Conservation (phyloP, 192 early-diverging fungal species). For the Rhizophagus clarus region DNA sequence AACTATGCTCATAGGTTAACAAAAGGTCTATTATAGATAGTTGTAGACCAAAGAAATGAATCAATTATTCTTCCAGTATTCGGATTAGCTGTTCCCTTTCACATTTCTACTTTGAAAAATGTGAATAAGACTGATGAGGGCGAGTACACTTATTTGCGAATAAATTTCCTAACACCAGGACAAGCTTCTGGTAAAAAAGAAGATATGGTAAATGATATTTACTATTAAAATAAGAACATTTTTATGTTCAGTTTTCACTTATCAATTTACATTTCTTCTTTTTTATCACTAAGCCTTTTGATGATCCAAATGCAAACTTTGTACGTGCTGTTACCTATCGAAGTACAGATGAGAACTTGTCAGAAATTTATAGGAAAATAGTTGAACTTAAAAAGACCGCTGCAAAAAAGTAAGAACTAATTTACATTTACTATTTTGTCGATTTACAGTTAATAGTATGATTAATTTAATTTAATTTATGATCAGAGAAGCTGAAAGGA, state of each 20-base stretch:
- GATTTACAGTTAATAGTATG: background rate
- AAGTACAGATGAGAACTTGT: slow-evolving; percentile 81
- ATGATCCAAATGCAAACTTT: slow-evolving; percentile 86
- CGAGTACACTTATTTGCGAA: slow-evolving; percentile 84
- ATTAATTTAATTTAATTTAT: slow-evolving; percentile 18
- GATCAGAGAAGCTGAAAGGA: slow-evolving; percentile 82
- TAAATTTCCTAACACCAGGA: slow-evolving; percentile 96
- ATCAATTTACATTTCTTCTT: background rate
- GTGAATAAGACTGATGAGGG: slow-evolving; percentile 93
- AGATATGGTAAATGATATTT: slow-evolving; percentile 47
- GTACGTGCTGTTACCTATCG: slow-evolving; percentile 92
- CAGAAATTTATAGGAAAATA: slow-evolving; percentile 84
- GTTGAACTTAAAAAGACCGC: slow-evolving; percentile 91
- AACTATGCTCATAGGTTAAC: background rate
- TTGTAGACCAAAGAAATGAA: slow-evolving; percentile 86
- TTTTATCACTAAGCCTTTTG: slow-evolving; percentile 63
- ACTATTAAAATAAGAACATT: background rate
- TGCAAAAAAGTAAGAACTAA: slow-evolving; percentile 62
- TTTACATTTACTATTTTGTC: too few species aligned
- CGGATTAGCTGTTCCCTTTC: slow-evolving; percentile 96
- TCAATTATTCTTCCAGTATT: slow-evolving; percentile 93
- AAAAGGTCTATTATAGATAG: slow-evolving; percentile 59
- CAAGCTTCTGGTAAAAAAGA: slow-evolving; percentile 93
- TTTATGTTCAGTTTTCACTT: background rate
- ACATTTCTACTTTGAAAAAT: slow-evolving; percentile 95